Percentiles rank a stretch among this genome's conserved stretches.
Conservation (phyloP, 331 rosid species). For the Malus hybrid region DNA sequence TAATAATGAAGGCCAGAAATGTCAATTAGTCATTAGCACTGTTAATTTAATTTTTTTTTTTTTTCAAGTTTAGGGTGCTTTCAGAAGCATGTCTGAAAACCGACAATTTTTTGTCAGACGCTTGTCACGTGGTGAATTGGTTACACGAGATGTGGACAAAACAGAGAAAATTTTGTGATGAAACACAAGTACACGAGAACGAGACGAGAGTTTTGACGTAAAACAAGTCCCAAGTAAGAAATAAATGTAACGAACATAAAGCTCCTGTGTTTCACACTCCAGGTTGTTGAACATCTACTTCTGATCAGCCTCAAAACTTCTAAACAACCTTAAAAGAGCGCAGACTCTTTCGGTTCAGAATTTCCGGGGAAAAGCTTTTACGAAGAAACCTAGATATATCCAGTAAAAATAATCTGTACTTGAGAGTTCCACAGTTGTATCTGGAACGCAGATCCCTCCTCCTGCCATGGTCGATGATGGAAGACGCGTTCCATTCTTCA, state of each 20-base stretch:
- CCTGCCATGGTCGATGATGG: neutral
- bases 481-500: neutral
- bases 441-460: neutral
- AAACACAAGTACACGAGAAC: neutral
- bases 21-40: too few species aligned
- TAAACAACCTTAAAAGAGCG: neutral
- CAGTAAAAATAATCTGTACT: conserved; percentile 7
- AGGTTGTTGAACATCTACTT: neutral
- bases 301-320: neutral
- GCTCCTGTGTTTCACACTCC: neutral
- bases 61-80: too few species aligned
- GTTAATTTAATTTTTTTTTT: too few species aligned
- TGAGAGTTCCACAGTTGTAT: neutral
- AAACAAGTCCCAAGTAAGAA: neutral
- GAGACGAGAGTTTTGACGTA: neutral
- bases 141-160: too few species aligned
- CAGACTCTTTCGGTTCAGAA: too few species aligned
- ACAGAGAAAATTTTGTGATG: neutral
- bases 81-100: too few species aligned
- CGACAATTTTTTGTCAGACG: too few species aligned
- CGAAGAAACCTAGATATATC: conserved; percentile 1
- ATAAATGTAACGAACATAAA: neutral
- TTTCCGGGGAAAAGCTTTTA: neutral
- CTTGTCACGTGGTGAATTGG: too few species aligned
- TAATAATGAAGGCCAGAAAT: too few species aligned